Base-by-base conservation (phyloP, 306 rosid genomes). In the Glycine latifolia region DNA sequence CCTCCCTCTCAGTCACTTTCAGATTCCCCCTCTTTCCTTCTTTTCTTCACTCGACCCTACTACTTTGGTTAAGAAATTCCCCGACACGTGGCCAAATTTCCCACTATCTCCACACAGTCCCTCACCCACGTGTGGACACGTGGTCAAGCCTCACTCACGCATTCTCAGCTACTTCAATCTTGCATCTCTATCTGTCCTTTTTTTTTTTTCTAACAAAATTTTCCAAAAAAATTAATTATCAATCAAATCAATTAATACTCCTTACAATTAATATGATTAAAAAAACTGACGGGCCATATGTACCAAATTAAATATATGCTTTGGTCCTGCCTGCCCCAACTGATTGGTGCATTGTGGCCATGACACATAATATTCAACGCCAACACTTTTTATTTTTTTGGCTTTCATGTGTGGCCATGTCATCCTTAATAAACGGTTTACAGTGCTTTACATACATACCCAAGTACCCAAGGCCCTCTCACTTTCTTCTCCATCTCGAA, bases 361-460 rank as follows among this genome's bases (percentile, higher is more conserved):
- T 6, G 65, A 80, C 78, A 58, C 83, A 58, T 6, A 43, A 43
- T 43, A 43, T 6, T 43, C 44, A 41, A 41, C 0, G 6, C 7
- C 44, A 4, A 41, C 44, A 41, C 44, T 35, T 41, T 41, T 12
- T 11, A 0, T 11, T 53, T 14, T 5, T 53, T 53, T 53, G 6
- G 1, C 59, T 53, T 5, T 35, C 13, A 31, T 66, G 55, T 68
- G 44, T 59, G 71, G 71, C 71, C 83, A 68, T 46, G 61, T 59
- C 77, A 79, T 33, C 61, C 77, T 70, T 69, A 47, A 71, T 58
- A 59, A 79, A 69, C 78, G 71, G 83, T 12, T 47, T 59, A 43
- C 47, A 43, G 47, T 43, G 44, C 44, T 41, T 41, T 26, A 26
- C 31, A 37, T 43, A 6, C 47, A 43, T 41, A 43, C 1, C 9